Conservation (phyloP, 306 rosid species). For the Vigna mungo region DNA sequence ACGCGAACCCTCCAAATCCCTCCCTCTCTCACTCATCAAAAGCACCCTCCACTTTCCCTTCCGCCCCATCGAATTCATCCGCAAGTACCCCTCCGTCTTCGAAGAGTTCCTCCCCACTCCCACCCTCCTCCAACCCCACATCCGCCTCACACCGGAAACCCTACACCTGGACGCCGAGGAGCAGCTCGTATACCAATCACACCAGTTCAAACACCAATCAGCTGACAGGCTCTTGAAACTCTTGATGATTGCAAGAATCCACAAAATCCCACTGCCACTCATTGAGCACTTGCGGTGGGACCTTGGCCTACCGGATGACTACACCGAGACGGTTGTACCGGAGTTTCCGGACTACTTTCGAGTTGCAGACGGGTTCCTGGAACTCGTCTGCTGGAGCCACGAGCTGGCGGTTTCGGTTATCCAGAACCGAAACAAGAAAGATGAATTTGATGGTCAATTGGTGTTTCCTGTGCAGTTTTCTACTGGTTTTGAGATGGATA, state of each 20-base stretch:
- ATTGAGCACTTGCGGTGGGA: conserved; percentile 71
- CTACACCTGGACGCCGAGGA: conserved; percentile 64
- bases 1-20: conserved; percentile 77
- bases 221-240: conserved; percentile 75
- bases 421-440: conserved; percentile 50
- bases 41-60: conserved; percentile 60
- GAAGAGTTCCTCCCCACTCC: conserved; percentile 66
- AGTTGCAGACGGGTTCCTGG: conserved; percentile 51
- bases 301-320: conserved; percentile 79
- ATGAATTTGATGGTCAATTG: background rate
- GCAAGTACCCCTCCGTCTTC: conserved; percentile 73
- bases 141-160: conserved; percentile 59
- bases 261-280: conserved; percentile 56
- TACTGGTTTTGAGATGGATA: conserved; percentile 77
- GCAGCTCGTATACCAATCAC: conserved; percentile 53
- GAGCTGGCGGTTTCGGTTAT: conserved; percentile 66
- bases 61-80: conserved; percentile 74
- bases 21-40: conserved; percentile 64
- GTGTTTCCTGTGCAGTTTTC: conserved; percentile 70
- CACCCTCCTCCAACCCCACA: conserved; percentile 58
- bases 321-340: conserved; percentile 49
- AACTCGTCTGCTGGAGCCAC: conserved; percentile 83
- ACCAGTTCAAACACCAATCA: conserved; percentile 55
- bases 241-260: conserved; percentile 66
- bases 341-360: conserved; percentile 85